Evolutionary conservation across 257 asterid species (phyloP).

Genomic region (Ilex asprella): DNA sequence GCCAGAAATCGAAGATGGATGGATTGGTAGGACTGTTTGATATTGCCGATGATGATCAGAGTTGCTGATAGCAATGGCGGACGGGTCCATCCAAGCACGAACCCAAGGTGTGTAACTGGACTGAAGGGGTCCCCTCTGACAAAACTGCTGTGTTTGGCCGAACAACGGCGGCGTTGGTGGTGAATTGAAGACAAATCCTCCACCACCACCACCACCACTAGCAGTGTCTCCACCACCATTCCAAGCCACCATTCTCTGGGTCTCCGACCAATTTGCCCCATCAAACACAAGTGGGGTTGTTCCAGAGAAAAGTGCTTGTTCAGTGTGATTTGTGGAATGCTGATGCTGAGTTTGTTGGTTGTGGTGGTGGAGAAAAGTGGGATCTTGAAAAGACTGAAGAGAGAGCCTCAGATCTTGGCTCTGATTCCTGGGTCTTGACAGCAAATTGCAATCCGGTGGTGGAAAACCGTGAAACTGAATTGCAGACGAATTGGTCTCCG

Average conservation of each 20-base stretch:
- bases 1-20: conserved; percentile 52
- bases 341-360: conserved; percentile 38
- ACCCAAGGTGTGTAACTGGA: conserved; percentile 94
- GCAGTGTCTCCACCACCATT: conserved; percentile 37
- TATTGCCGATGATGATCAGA: conserved; percentile 48
- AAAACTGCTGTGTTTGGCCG: conserved; percentile 52
- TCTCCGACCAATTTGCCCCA: conserved; percentile 53
- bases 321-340: conserved; percentile 12
- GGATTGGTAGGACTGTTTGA: conserved; percentile 45
- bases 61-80: conserved; percentile 33
- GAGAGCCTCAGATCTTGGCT: conserved; percentile 86
- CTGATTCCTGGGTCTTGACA: conserved; percentile 46
- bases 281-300: conserved; percentile 60
- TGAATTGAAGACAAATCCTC: conserved; percentile 46
- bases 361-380: conserved; percentile 42
- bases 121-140: conserved; percentile 99
- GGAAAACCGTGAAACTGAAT: conserved; percentile 63
- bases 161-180: conserved; percentile 52
- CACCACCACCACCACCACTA: conserved; percentile 27
- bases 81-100: conserved; percentile 94
- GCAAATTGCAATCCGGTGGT: conserved; percentile 31
- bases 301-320: conserved; percentile 35
- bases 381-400: conserved; percentile 88
- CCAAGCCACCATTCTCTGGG: conserved; percentile 59
- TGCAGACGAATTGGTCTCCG: conserved; percentile 48